phyloP scores from a whole-genome alignment of 306 rosid species.

The Fagus sylvatica region DNA sequence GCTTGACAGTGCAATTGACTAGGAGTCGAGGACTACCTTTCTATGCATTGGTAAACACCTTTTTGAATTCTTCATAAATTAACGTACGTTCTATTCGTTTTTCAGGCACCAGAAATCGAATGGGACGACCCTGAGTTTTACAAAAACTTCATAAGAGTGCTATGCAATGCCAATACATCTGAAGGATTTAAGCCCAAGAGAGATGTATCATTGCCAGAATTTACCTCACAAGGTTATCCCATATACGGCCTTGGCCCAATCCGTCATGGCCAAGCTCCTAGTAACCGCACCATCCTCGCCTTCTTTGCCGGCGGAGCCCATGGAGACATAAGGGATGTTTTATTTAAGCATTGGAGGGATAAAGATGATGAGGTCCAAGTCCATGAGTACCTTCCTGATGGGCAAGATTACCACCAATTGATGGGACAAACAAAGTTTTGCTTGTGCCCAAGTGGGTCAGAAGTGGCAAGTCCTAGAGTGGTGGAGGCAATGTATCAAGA shows the following conservation, averaged over 20 bases:
- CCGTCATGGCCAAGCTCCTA: background rate
- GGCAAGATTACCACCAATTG: constrained; percentile 30
- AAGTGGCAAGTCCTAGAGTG: constrained; percentile 43
- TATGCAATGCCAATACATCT: constrained; percentile 37
- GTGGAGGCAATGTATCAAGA: constrained; percentile 42
- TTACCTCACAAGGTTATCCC: constrained; percentile 14
- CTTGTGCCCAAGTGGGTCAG: constrained; percentile 44
- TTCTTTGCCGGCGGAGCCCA: constrained; percentile 43
- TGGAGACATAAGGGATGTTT: constrained; percentile 28
- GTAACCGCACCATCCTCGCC: constrained; percentile 33
- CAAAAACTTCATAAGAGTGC: constrained; percentile 14
- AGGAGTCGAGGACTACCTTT: no score
- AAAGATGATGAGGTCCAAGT: constrained; percentile 36
- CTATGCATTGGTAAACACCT: no score
- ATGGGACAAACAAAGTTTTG: constrained; percentile 39
- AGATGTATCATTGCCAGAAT: constrained; percentile 41
- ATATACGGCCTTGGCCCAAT: constrained; percentile 26
- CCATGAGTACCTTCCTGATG: constrained; percentile 34
- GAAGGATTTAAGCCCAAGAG: constrained; percentile 40
- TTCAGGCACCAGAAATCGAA: no score
- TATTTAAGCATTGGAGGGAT: constrained; percentile 36
- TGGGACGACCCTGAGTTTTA: no score
- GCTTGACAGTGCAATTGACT: no score
- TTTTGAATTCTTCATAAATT: no score
- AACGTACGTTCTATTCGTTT: no score